Percentiles rank a stretch among this genome's conserved stretches.
These are phyloP conservation scores for Pestalotiopsis sp. DNA, from an alignment of 2,329 filamentous ascomycete species.

Conservation along the genomic window DNA sequence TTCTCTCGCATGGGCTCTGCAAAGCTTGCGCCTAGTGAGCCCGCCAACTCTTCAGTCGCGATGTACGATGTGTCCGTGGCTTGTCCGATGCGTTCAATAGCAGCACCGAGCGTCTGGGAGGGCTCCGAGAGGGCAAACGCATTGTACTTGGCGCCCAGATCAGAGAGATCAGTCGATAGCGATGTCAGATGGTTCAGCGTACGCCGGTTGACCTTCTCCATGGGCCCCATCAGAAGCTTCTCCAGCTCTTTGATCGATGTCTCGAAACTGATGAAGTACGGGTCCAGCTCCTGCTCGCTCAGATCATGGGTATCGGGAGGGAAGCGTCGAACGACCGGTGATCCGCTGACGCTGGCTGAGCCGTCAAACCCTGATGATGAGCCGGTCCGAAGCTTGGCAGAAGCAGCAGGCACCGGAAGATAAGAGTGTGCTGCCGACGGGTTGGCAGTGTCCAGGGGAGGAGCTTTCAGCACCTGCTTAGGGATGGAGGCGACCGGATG, in stretches of 20 bases:
- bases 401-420: constrained; percentile 81
- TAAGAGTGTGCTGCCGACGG: constrained; percentile 83
- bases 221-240: constrained; percentile 81
- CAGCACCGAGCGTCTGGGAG: constrained; percentile 81
- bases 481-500: constrained; percentile 89
- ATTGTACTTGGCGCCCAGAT: constrained; percentile 94
- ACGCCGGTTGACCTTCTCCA: constrained; percentile 94
- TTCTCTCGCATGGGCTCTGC: constrained; percentile 98
- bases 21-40: constrained; percentile 86
- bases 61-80: constrained; percentile 96
- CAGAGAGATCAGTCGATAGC: constrained; percentile 83
- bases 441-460: constrained; percentile 93
- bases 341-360: constrained; percentile 34
- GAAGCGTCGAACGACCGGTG: constrained; percentile 74
- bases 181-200: constrained; percentile 83
- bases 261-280: constrained; percentile 94
- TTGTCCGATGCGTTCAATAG: constrained; percentile 92
- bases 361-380: constrained; percentile 33
- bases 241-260: constrained; percentile 90
- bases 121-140: constrained; percentile 95
- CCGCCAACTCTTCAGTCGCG: constrained; percentile 87
- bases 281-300: constrained; percentile 87
- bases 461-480: constrained; percentile 90
- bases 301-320: constrained; percentile 75
- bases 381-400: constrained; percentile 77